Conservation (phyloP, 805 yeast species). For the Metschnikowia picachoensis region DNA sequence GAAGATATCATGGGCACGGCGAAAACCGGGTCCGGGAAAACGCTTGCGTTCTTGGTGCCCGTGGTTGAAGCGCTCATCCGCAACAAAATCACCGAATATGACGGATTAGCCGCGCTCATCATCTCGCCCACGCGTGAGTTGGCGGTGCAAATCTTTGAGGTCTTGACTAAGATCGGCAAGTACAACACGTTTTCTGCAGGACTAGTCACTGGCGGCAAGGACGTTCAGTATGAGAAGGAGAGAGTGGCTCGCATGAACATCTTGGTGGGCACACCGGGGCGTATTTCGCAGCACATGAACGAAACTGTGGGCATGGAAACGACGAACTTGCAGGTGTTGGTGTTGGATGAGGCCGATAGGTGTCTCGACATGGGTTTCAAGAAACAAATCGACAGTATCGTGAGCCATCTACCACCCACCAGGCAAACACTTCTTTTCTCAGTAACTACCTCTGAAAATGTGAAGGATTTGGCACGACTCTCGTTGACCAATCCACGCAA, state of each 20-base stretch:
- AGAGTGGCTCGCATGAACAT: conserved; percentile 77
- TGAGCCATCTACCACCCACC: conserved; percentile 70
- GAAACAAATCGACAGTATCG: conserved; percentile 73
- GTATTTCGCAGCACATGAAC: conserved; percentile 85
- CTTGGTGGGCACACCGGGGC: conserved; percentile 87
- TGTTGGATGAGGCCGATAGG: conserved; percentile 89
- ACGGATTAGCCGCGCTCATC: conserved; percentile 85
- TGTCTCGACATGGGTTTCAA: conserved; percentile 93
- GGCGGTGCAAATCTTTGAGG: conserved; percentile 89
- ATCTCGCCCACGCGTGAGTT: conserved; percentile 92
- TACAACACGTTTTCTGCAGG: conserved; percentile 80
- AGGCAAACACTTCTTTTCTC: conserved; percentile 84
- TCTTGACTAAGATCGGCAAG: conserved; percentile 74
- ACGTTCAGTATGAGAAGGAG: conserved; percentile 74
- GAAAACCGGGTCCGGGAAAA: conserved; percentile 87
- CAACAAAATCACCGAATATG: conserved; percentile 73
- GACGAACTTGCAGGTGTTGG: conserved; percentile 70
- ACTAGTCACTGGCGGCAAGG: conserved; percentile 90
- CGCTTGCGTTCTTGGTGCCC: conserved; percentile 82
- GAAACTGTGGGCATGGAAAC: conserved; percentile 79
- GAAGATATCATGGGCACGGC: conserved; percentile 85
- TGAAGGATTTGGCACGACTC: conserved; percentile 76
- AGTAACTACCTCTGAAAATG: conserved; percentile 85
- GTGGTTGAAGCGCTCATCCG: conserved; percentile 65
- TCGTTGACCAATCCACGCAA: conserved; percentile 60